Conservation (phyloP, 2,329 filamentous ascomycete species). For the Tetracladium maxilliforme region DNA sequence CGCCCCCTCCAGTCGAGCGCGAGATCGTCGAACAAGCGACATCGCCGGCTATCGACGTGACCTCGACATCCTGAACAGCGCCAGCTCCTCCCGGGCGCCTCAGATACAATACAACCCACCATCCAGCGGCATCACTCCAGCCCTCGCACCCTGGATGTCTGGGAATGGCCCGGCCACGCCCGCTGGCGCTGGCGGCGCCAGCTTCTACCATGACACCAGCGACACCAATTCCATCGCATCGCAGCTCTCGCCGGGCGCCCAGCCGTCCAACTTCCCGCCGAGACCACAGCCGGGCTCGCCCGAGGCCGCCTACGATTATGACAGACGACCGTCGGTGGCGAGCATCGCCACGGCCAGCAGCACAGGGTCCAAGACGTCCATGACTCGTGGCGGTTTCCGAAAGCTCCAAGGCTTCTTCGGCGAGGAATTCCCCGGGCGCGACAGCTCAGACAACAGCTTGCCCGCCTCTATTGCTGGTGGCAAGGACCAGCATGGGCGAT, state of each 20-base stretch:
- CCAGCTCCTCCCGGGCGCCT: conserved; percentile 38
- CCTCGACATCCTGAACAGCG: conserved; percentile 50
- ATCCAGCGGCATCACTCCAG: conserved; percentile 31
- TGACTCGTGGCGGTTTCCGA: conserved; percentile 58
- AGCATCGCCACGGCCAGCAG: conserved; percentile 82
- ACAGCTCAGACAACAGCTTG: conserved; percentile 61
- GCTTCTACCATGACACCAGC: conserved; percentile 56
- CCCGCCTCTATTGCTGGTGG: conserved; percentile 26
- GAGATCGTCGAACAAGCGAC: conserved; percentile 26
- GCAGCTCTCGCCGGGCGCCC: conserved; percentile 49
- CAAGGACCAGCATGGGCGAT: conserved; percentile 49
- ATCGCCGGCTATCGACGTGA: conserved; percentile 60
- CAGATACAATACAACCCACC: conserved; percentile 45
- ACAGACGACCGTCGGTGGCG: conserved; percentile 72
- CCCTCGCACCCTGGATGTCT: conserved; percentile 42
- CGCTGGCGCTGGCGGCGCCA: conserved; percentile 26
- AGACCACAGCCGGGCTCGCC: conserved; percentile 37
- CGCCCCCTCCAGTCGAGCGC: too few species aligned
- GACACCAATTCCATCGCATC: conserved; percentile 47
- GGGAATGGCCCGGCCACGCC: conserved; percentile 11
- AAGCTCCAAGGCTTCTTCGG: conserved; percentile 88
- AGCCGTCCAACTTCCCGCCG: conserved; percentile 55
- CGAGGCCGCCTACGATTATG: conserved; percentile 49
- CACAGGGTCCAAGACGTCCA: conserved; percentile 62
- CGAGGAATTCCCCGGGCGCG: conserved; percentile 65